phyloP scores from a whole-genome alignment of 768 basidiomycete species.

The Brasilioporus rufonigricans region DNA sequence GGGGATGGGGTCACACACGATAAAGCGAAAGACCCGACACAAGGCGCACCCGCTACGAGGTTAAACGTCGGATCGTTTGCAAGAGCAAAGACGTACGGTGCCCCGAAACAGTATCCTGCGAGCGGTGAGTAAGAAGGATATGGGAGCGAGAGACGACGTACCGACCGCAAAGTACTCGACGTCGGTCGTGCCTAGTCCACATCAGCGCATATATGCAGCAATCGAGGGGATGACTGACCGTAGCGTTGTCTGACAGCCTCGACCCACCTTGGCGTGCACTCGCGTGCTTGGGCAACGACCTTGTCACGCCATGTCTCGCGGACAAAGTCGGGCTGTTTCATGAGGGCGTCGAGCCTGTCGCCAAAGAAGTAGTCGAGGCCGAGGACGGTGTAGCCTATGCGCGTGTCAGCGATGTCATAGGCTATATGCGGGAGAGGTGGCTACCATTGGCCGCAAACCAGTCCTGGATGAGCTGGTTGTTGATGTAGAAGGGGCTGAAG shows the following conservation, averaged over 20 bases:
- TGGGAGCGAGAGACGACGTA: constrained; percentile 10
- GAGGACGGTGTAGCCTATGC: background rate
- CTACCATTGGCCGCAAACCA: constrained; percentile 60
- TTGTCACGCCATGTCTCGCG: constrained; percentile 42
- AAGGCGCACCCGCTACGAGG: constrained; percentile 43
- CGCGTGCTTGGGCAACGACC: constrained; percentile 34
- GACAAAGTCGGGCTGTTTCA: constrained; percentile 37
- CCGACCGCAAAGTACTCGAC: constrained; percentile 47
- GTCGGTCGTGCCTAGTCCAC: constrained; percentile 18
- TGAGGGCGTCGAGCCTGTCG: constrained; percentile 45
- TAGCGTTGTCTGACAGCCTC: constrained; percentile 47
- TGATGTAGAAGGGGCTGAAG: constrained; percentile 54
- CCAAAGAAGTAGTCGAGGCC: constrained; percentile 61
- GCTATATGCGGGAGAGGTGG: background rate
- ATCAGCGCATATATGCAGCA: constrained; percentile 10
- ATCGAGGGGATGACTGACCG: constrained; percentile 32
- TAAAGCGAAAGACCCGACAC: background rate
- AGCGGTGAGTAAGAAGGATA: background rate
- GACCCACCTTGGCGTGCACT: constrained; percentile 49
- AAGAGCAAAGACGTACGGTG: constrained; percentile 47
- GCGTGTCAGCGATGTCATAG: background rate
- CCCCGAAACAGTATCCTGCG: constrained; percentile 60
- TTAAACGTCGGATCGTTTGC: constrained; percentile 39
- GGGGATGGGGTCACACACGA: background rate
- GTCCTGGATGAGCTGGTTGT: constrained; percentile 60